phyloP scores from a whole-genome alignment of 2,329 filamentous ascomycete species.

The Trichoderma pleuroti region DNA sequence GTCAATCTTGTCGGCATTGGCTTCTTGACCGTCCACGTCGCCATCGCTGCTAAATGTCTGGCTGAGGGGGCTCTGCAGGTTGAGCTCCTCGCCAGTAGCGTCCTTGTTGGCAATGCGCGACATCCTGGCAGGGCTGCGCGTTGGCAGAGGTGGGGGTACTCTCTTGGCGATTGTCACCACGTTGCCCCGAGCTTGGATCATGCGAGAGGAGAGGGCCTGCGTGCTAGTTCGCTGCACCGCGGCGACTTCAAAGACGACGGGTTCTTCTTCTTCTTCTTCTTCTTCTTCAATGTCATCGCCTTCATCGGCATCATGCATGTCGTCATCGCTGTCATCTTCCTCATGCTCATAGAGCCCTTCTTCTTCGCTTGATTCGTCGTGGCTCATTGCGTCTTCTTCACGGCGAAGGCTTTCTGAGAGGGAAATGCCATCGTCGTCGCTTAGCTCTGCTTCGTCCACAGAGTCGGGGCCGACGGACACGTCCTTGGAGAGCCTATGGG shows the following conservation, averaged over 20 bases:
- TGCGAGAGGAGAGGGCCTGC: constrained; percentile 60
- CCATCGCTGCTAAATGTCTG: constrained; percentile 44
- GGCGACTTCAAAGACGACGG: constrained; percentile 66
- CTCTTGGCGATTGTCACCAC: constrained; percentile 84
- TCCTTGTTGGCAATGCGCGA: constrained; percentile 47
- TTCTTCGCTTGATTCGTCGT: constrained; percentile 25
- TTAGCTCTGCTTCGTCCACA: constrained; percentile 24
- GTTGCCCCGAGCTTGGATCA: constrained; percentile 69
- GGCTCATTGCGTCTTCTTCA: constrained; percentile 23
- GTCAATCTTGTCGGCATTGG: neutral
- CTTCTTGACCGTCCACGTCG: constrained; percentile 23
- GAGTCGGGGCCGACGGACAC: constrained; percentile 24
- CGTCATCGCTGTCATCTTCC: constrained; percentile 19
- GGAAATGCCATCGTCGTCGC: neutral
- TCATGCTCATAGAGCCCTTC: constrained; percentile 20
- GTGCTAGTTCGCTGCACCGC: constrained; percentile 52
- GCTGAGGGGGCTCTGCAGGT: constrained; percentile 47
- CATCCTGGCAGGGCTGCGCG: constrained; percentile 66
- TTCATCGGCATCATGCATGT: constrained; percentile 40
- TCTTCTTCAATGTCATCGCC: constrained; percentile 52
- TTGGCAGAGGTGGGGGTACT: constrained; percentile 71
- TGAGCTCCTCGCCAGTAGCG: constrained; percentile 59
- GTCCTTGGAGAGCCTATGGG: constrained; percentile 37
- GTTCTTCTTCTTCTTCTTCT: constrained; percentile 61
- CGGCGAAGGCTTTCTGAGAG: constrained; percentile 19